Conservation (phyloP, 768 basidiomycete species). For the Trametes villosa region DNA sequence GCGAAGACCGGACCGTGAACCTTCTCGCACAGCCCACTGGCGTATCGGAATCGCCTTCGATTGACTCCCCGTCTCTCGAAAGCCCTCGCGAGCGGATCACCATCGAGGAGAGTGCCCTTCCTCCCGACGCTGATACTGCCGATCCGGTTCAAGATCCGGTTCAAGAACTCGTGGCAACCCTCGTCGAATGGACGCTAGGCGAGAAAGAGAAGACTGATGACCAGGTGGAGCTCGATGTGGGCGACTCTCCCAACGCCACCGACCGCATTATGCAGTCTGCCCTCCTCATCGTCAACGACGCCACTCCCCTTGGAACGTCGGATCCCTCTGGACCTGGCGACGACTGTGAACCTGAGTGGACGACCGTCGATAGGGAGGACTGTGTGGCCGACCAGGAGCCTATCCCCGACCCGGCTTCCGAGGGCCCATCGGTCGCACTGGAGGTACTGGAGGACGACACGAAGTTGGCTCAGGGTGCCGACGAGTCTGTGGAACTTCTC, state of each 20-base stretch:
- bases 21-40: too few relatives aligned
- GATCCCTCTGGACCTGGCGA: neutral
- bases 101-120: too few relatives aligned
- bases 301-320: neutral
- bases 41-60: too few relatives aligned
- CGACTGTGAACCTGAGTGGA: neutral
- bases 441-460: neutral
- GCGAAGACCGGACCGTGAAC: too few relatives aligned
- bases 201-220: neutral
- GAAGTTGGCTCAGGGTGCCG: neutral
- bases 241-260: neutral
- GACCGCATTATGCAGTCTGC: conserved; percentile 6
- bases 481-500: neutral
- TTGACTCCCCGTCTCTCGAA: too few relatives aligned
- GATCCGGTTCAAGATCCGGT: too few relatives aligned
- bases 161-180: too few relatives aligned
- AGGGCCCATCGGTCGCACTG: neutral
- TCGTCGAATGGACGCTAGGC: too few relatives aligned
- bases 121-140: too few relatives aligned
- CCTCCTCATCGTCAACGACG: neutral
- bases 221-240: too few relatives aligned
- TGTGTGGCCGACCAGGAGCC: neutral
- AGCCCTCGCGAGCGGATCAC: too few relatives aligned
- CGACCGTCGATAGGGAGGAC: neutral
- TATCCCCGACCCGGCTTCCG: neutral